Base-by-base conservation (phyloP, 2,329 filamentous ascomycete species). In the Pestalotiopsis sp. region DNA sequence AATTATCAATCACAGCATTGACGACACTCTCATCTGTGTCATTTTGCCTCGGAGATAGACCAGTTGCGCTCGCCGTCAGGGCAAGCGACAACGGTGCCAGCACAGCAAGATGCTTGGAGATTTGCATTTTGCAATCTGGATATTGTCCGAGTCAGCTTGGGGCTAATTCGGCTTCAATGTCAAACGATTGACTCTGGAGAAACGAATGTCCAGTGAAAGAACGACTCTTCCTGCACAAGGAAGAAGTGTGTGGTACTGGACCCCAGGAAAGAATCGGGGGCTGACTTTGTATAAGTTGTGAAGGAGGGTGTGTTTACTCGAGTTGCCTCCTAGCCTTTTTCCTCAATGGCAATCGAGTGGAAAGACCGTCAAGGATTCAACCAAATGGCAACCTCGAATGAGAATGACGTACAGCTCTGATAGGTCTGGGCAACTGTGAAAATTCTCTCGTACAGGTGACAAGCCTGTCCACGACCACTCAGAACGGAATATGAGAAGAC, bases 111-210 rank as follows among this genome's bases (percentile, higher is more conserved):
- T 66, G 69, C 36, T 63, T 70, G 58, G 66, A 45, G 38, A 67
- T 67, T 62, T 76, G 72, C 77, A 78, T 78, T 59, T 56, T 70
- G 69, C 69, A 66, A 52, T n/a, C 52, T 69, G 65, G 27, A 66
- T 52, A n/a, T 17, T 27, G 12, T 14, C 27, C 11, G 45, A 39
- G 23, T 36, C 25, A 38, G 23, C 39, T 66, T 23, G 63, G 49
- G 45, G 63, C 49, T 36, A 56, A 31, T 66, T n/a, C 31, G 39
- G 20, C 9, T 7, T 23, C 63, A 25, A 57, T 13, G 12, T 23
- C 20, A 39, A 66, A 66, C 49, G 63, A 66, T 41, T 39, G 63
- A 66, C 41, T 66, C 20, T 39, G 41, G 57, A 27, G 39, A 20
- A 67, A 52, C 52, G 65, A 67, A 60, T 45, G 57, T 62, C 39